Conservation (phyloP, 352 stramenopile genomes). For the Albugo candida region DNA sequence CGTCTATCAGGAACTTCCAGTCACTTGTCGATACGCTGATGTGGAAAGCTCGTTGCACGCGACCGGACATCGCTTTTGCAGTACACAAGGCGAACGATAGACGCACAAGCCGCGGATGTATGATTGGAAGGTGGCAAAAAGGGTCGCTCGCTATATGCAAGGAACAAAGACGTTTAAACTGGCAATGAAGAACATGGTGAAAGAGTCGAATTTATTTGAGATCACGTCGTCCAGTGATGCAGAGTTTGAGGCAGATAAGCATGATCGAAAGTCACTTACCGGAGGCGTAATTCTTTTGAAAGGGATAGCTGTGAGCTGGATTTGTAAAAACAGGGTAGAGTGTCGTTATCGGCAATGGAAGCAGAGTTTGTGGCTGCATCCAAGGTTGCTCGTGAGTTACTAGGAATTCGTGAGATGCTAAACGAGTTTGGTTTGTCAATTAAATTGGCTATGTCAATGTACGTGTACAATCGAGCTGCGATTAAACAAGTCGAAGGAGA, state of each 20-base stretch:
- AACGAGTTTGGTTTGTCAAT: neutral
- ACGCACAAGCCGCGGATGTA: slow-evolving; percentile 2
- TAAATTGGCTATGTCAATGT: neutral
- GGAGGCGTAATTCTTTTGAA: slow-evolving; percentile 3
- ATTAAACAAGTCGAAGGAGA: slow-evolving; percentile 5
- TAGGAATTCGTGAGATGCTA: slow-evolving; percentile 4
- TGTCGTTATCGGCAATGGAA: slow-evolving; percentile 9
- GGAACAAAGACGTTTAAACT: slow-evolving; percentile 6
- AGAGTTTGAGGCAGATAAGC: slow-evolving; percentile 10
- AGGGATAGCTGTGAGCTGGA: slow-evolving; percentile 3
- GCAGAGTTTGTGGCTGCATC: slow-evolving; percentile 6
- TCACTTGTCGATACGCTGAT: slow-evolving; percentile 14
- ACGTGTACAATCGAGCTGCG: slow-evolving; percentile 3
- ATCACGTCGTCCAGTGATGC: slow-evolving; percentile 8
- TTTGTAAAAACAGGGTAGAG: slow-evolving; percentile 8
- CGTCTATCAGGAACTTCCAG: slow-evolving; percentile 11
- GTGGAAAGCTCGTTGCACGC: slow-evolving; percentile 12
- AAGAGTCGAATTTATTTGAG: too few species aligned
- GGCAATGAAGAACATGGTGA: slow-evolving; percentile 2
- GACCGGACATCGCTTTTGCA: slow-evolving; percentile 11
- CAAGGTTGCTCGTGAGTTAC: neutral
- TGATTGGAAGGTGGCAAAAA: slow-evolving; percentile 10
- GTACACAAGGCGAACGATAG: slow-evolving; percentile 7
- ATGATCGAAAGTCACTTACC: slow-evolving; percentile 8
- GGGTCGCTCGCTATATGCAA: slow-evolving; percentile 10